phyloP scores from a whole-genome alignment of 2,329 filamentous ascomycete species.

The Neonectria hederae region DNA sequence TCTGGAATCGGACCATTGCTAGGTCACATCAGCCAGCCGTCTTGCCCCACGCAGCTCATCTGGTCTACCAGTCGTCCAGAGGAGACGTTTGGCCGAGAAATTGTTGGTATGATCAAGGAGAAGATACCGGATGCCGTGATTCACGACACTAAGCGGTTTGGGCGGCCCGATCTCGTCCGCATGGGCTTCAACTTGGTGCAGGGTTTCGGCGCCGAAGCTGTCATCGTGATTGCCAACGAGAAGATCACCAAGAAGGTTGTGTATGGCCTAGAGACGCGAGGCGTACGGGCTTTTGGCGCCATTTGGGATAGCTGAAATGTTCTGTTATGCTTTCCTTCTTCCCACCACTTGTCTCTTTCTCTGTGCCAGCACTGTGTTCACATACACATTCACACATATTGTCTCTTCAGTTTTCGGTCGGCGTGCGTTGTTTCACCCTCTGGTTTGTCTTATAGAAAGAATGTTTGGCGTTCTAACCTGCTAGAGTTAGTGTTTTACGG shows the following conservation, averaged over 20 bases:
- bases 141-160: constrained; percentile 69
- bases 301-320: constrained; percentile 69
- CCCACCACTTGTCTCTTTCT: neutral
- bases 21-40: constrained; percentile 63
- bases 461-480: neutral
- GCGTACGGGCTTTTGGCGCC: constrained; percentile 74
- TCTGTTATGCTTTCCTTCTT: neutral
- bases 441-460: neutral
- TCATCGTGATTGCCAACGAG: constrained; percentile 78
- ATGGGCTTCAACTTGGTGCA: constrained; percentile 64
- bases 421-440: constrained; percentile 12
- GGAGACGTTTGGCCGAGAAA: constrained; percentile 67
- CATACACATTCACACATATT: neutral
- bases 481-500: neutral
- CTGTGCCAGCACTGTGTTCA: neutral
- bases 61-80: constrained; percentile 73
- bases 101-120: constrained; percentile 64
- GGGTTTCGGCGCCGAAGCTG: constrained; percentile 70
- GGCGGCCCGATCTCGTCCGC: constrained; percentile 65
- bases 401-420: neutral
- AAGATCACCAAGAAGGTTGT: constrained; percentile 74
- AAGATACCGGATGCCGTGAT: constrained; percentile 72
- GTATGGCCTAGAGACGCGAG: constrained; percentile 72
- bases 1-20: constrained; percentile 78
- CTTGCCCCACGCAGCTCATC: constrained; percentile 67